Evolutionary conservation across 129 eudicot species (phyloP), one percentile per base, ranked within the genome.

Genomic region (Dittrichia graveolens): DNA sequence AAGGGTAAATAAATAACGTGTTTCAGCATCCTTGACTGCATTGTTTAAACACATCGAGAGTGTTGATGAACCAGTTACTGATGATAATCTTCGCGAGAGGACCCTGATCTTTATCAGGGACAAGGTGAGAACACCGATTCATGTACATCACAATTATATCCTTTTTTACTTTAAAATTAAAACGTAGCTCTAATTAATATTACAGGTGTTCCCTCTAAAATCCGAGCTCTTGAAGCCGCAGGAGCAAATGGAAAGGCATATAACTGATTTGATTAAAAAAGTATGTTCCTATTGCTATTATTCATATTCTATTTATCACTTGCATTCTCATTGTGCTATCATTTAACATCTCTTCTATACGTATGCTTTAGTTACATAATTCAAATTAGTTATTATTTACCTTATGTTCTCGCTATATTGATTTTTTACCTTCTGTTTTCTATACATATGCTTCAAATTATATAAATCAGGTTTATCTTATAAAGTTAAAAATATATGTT

Each of bases 161-260:
- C 12, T 57, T 47, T 44, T 7, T 5, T 49, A 52, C 11, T 14
- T 18, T 59, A 31, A 19, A 6, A 15, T 61, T 9, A 71, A 69
- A 35, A n/a, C 57, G 52, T 35, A 44, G n/a, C 31, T 57, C 4
- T 64, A 43, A 71, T 43, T 38, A 71, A 45, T 44, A 59, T 62
- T 73, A 71, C 85, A 93, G 98, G 96, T 93, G 69, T 93, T 93
- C 78, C 96, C 96, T 75, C 65, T 93, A 12, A 93, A 87, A 79
- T 73, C 95, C 37, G 98, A 93, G 80, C 92, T 93, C 67, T 78
- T 93, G 70, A 93, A 87, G 87, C 98, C 98, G 16, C 83, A 80
- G 50, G 98, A 89, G 66, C 87, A 82, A 75, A 93, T 93, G 98
- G 98, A 93, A 80, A 84, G 95, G 61, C 98, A 89, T 72, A 90